Percentiles rank a stretch among this genome's conserved stretches.
Conservation (phyloP, 225 moss, liverwort and hornwort genomes). For the Antitrichia curtipendula region DNA sequence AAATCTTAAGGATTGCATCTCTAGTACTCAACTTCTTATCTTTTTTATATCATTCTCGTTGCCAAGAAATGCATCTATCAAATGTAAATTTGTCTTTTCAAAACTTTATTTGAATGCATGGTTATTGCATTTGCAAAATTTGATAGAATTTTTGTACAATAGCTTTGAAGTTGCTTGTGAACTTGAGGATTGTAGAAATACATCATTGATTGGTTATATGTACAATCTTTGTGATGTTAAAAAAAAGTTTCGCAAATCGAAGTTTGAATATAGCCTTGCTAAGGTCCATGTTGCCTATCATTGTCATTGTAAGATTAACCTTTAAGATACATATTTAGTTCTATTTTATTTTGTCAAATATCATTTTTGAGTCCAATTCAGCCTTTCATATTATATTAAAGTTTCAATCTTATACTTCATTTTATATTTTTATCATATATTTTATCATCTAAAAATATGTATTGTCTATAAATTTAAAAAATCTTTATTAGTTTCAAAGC, state of each 20-base stretch:
- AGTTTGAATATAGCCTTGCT: rapidly evolving
- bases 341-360: background rate
- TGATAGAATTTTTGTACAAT: background rate
- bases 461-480: background rate
- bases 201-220: background rate
- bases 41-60: background rate
- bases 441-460: background rate
- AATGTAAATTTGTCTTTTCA: rapidly evolving
- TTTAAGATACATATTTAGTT: rapidly evolving
- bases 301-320: rapidly evolving
- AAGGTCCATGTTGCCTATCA: background rate
- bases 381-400: background rate
- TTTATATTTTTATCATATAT: background rate
- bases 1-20: background rate
- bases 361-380: background rate
- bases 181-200: background rate
- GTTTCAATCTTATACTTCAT: background rate
- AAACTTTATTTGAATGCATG: background rate
- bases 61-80: background rate
- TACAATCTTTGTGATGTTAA: background rate
- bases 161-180: background rate
- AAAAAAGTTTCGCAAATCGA: background rate
- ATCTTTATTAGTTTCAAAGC: no score
- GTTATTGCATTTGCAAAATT: background rate
- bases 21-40: background rate